Conservation (phyloP, 2,329 filamentous ascomycete species). For the Arthrobotrys musiformis region DNA sequence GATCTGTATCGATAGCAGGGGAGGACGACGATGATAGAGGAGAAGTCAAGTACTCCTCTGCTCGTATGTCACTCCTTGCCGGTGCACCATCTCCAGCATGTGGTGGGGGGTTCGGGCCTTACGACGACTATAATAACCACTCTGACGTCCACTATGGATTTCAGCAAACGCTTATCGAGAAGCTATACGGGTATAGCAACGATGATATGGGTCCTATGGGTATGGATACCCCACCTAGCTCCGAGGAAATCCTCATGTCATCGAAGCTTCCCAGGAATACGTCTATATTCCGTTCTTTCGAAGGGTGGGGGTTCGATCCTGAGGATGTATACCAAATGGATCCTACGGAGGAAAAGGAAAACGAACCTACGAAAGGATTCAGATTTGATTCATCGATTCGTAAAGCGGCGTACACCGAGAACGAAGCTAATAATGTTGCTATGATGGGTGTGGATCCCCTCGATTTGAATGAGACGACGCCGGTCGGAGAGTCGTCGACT, state of each 20-base stretch:
- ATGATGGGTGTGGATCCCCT: conserved; percentile 34
- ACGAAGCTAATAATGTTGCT: not conserved
- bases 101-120: conserved; percentile 13
- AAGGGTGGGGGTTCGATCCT: conserved; percentile 44
- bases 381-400: conserved; percentile 35
- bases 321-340: conserved; percentile 43
- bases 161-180: conserved; percentile 26
- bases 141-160: conserved; percentile 29
- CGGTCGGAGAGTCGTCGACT: not conserved
- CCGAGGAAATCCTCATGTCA: not conserved
- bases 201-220: not conserved
- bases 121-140: not conserved
- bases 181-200: conserved; percentile 30
- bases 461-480: conserved; percentile 28
- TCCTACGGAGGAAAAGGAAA: conserved; percentile 29
- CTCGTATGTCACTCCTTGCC: conserved; percentile 27
- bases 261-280: conserved; percentile 17
- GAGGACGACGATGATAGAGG: conserved; percentile 40
- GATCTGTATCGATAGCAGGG: conserved; percentile 5
- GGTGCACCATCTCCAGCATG: conserved; percentile 23
- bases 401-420: conserved; percentile 5
- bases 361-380: not conserved
- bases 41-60: conserved; percentile 34
- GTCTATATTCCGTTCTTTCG: conserved; percentile 36
- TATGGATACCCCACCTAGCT: not conserved